phyloP scores from a whole-genome alignment of 495 filamentous ascomycete species.

The Pyrenopolyporus hunteri region DNA sequence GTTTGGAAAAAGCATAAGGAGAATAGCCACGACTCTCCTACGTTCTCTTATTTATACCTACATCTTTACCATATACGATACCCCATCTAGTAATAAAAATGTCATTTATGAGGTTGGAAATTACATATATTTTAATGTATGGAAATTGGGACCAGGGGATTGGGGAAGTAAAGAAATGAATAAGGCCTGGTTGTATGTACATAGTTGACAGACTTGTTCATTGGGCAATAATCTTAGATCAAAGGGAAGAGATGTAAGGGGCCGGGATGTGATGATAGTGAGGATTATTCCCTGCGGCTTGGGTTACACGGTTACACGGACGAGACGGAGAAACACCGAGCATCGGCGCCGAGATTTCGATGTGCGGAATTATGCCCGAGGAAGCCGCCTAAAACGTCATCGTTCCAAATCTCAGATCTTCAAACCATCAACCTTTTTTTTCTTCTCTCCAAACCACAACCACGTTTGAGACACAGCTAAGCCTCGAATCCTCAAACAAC shows the following conservation, averaged over 20 bases:
- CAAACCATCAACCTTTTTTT: no score
- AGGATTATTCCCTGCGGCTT: slow-evolving; percentile 4
- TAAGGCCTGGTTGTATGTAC: no score
- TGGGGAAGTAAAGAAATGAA: no score
- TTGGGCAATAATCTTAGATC: neutral
- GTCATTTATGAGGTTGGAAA: neutral
- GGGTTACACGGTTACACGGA: no score
- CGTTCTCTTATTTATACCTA: neutral
- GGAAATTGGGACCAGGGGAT: no score
- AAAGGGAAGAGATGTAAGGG: neutral
- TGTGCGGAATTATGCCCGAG: slow-evolving; percentile 19
- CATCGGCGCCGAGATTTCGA: slow-evolving; percentile 29
- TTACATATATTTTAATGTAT: neutral
- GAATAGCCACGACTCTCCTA: neutral
- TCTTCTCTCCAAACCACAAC: slow-evolving; percentile 19
- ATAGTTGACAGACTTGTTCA: no score
- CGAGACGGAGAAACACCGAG: slow-evolving; percentile 15
- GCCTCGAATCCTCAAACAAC: neutral
- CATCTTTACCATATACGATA: neutral
- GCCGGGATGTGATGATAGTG: neutral
- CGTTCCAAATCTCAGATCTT: slow-evolving; percentile 8
- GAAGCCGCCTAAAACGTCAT: slow-evolving; percentile 26
- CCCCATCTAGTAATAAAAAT: neutral
- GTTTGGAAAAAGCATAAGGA: neutral
- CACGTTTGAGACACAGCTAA: neutral